These are phyloP conservation scores for Pseudoneurospora amorphoporcata DNA, from an alignment of 495 filamentous ascomycete species.

Conservation along the genomic window DNA sequence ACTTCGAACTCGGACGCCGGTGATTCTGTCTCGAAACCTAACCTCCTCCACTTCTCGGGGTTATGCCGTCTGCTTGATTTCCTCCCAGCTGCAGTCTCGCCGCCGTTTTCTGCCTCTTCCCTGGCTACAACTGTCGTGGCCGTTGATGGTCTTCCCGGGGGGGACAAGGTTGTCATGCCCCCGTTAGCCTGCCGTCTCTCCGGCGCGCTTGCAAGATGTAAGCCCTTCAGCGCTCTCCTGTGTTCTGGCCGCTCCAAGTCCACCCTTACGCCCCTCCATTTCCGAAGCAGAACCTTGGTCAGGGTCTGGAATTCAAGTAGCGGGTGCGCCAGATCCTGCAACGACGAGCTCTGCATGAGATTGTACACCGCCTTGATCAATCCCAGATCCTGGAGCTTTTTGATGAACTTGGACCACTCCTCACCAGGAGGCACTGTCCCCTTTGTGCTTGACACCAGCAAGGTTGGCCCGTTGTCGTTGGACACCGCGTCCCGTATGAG, in stretches of 20 bases:
- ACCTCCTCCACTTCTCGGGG: slow-evolving; percentile 84
- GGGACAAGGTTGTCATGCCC: slow-evolving; percentile 3
- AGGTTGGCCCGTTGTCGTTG: slow-evolving; percentile 42
- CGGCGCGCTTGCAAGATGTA: slow-evolving; percentile 75
- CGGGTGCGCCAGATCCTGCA: slow-evolving; percentile 91
- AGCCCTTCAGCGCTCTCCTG: slow-evolving; percentile 69
- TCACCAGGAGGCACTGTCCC: slow-evolving; percentile 33
- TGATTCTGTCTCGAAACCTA: slow-evolving; percentile 87
- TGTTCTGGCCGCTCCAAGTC: slow-evolving; percentile 85
- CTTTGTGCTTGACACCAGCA: slow-evolving; percentile 25
- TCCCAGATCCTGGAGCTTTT: slow-evolving; percentile 82
- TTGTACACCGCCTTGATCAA: slow-evolving; percentile 84
- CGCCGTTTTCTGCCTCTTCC: background rate
- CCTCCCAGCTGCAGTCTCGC: background rate
- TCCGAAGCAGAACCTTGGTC: slow-evolving; percentile 80
- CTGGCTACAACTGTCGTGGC: background rate
- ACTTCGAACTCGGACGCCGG: slow-evolving; percentile 76
- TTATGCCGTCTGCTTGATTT: slow-evolving; percentile 53
- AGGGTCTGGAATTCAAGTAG: slow-evolving; percentile 89
- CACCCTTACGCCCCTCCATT: slow-evolving; percentile 79
- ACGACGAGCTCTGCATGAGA: slow-evolving; percentile 83
- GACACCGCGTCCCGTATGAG: slow-evolving; percentile 88
- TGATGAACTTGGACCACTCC: slow-evolving; percentile 95
- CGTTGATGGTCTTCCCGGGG: slow-evolving; percentile 12
- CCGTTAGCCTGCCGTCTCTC: slow-evolving; percentile 37